phyloP scores from a whole-genome alignment of 2,329 filamentous ascomycete species.

The Arthrobotrys conoides region DNA sequence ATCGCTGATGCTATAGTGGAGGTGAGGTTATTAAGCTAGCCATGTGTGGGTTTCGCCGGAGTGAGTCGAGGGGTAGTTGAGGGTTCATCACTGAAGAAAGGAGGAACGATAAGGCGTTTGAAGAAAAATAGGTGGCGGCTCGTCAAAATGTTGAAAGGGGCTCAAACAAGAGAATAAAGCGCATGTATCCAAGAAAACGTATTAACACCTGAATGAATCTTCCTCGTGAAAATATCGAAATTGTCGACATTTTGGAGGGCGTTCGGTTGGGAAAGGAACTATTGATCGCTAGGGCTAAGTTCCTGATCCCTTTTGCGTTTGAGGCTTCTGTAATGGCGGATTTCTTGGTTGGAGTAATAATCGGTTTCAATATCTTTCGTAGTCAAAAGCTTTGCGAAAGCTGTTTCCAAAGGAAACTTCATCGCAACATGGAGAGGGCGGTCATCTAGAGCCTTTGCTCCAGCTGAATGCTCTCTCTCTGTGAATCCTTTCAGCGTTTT shows the following conservation, averaged over 20 bases:
- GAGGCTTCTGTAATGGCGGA: background rate
- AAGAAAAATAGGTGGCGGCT: too few species aligned
- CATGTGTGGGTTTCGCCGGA: background rate
- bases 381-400: slow-evolving; percentile 11
- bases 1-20: slow-evolving; percentile 18
- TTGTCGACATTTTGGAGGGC: too few species aligned
- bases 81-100: background rate
- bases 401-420: slow-evolving; percentile 43
- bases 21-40: background rate
- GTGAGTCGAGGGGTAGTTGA: background rate
- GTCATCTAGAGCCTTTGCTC: slow-evolving; percentile 22
- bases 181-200: too few species aligned
- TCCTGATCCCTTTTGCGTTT: slow-evolving; percentile 11
- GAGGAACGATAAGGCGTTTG: background rate
- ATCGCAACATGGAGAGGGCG: slow-evolving; percentile 29
- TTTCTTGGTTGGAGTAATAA: background rate
- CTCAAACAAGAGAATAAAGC: background rate
- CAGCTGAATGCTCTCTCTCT: slow-evolving; percentile 38
- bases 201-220: background rate
- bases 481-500: slow-evolving; percentile 32
- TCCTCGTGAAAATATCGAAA: background rate
- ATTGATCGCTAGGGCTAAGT: background rate
- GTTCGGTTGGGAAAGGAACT: background rate
- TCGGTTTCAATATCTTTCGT: slow-evolving; percentile 2
- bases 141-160: background rate